Conservation (phyloP, 2,329 filamentous ascomycete species). For the Colletotrichum phormii region DNA sequence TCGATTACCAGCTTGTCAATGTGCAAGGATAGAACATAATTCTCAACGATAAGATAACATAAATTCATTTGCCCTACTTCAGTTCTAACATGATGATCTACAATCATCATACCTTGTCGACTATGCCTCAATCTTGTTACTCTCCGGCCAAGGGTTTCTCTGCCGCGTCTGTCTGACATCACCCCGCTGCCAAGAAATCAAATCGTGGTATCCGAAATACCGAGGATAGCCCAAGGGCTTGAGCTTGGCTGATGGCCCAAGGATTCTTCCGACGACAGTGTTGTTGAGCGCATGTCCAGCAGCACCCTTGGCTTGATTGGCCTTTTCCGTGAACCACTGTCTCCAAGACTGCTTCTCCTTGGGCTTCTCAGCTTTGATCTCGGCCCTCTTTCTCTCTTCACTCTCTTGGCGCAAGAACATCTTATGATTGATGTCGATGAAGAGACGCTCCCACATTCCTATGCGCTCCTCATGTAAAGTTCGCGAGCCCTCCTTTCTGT, state of each 20-base stretch:
- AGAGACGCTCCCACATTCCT: conserved; percentile 40
- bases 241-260: background rate
- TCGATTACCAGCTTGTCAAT: background rate
- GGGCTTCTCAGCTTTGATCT: background rate
- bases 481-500: background rate
- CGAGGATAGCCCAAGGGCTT: background rate
- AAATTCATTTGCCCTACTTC: background rate
- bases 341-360: background rate
- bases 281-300: conserved; percentile 1
- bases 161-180: conserved; percentile 2
- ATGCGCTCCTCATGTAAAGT: conserved; percentile 37
- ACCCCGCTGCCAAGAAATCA: conserved; percentile 33
- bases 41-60: background rate
- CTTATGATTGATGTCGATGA: conserved; percentile 36
- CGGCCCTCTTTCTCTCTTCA: background rate
- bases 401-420: conserved; percentile 14
- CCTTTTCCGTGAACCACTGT: background rate
- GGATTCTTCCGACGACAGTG: conserved; percentile 6
- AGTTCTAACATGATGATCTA: background rate
- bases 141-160: background rate
- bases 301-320: background rate
- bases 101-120: background rate
- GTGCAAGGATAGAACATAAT: background rate
- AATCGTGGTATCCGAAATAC: conserved; percentile 34
- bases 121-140: background rate